Percentiles rank a stretch among this genome's conserved stretches.
phyloP scores from a whole-genome alignment of 2,329 filamentous ascomycete species.

The Rutstroemia sp. region DNA sequence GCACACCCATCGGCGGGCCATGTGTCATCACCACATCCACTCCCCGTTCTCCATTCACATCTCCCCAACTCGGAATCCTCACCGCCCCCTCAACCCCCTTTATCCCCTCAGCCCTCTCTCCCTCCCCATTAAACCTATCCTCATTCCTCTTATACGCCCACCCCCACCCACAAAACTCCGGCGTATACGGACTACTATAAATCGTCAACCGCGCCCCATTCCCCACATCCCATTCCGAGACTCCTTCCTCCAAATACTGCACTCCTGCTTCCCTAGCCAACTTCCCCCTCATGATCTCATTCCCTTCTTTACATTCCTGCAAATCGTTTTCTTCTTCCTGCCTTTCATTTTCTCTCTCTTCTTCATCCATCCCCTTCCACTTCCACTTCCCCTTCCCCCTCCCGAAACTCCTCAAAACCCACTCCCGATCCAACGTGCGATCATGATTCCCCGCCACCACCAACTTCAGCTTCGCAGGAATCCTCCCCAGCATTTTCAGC shows the following conservation, averaged over 20 bases:
- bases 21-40: conserved; percentile 54
- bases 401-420: neutral
- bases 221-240: conserved; percentile 24
- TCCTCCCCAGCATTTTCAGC: conserved; percentile 20
- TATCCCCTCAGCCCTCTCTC: conserved; percentile 11
- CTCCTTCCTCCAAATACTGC: conserved; percentile 29
- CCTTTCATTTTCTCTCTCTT: too few species aligned
- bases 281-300: conserved; percentile 19
- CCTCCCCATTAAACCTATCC: conserved; percentile 25
- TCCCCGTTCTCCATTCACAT: neutral
- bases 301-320: conserved; percentile 11
- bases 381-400: neutral
- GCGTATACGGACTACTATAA: conserved; percentile 30
- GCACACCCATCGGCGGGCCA: conserved; percentile 44
- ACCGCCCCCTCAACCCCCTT: conserved; percentile 18
- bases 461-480: conserved; percentile 48
- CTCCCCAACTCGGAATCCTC: conserved; percentile 7
- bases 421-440: conserved; percentile 44
- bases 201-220: conserved; percentile 27
- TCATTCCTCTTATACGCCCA: conserved; percentile 26
- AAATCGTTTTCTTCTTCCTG: conserved; percentile 11
- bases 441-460: conserved; percentile 59
- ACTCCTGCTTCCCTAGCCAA: conserved; percentile 23
- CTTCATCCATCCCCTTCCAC: neutral
- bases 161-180: conserved; percentile 26